Base-by-base conservation (phyloP, 495 filamentous ascomycete genomes). In the Pyronema omphalodes region DNA sequence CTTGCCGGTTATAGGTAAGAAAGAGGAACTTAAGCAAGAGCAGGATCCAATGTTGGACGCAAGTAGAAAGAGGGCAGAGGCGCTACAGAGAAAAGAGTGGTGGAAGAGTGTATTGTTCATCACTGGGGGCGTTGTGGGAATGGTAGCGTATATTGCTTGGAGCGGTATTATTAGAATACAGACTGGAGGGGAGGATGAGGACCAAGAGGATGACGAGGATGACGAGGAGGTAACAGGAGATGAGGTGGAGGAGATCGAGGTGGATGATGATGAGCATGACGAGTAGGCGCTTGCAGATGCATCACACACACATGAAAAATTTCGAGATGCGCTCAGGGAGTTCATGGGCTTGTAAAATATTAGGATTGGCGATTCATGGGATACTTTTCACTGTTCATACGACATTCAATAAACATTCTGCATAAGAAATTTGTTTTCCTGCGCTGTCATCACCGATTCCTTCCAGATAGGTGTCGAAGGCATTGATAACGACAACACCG, bases 161-260 rank as follows among this genome's bases (percentile, higher is more conserved):
- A 53, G 23, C 19, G 60, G 60, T 8, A 48, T 63, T 34, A 41
- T 40, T 45, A 4, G 54, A 12, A 12, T 17, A 0, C 40, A 44
- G 7, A 17, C 23, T 9, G 19, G 9, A 17, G 29, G n/a, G 1
- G 12, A 14, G 35, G 34, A 12, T 44, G 53, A n/a, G 40, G 18
- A 14, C 6, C 40, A 48, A 2, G 54, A 53, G 11, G 49, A 53
- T 15, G 40, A 35, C 1, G 44, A 49, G 29, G 49, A 23, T 2
- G 55, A 37, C 1, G 37, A 44, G 9, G 48, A 53, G 34, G 44
- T 9, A 6, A 44, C 36, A 17, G 34, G 14, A 36, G 48, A 53
- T 6, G 46, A 54, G 47, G 37, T 12, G 77, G 81, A 71, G 50
- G 50, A 52, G n/a, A 37, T 9, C 17, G 50, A 52, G 19, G 7